Conservation (phyloP, 768 basidiomycete species). For the Auriculariales sp. region DNA sequence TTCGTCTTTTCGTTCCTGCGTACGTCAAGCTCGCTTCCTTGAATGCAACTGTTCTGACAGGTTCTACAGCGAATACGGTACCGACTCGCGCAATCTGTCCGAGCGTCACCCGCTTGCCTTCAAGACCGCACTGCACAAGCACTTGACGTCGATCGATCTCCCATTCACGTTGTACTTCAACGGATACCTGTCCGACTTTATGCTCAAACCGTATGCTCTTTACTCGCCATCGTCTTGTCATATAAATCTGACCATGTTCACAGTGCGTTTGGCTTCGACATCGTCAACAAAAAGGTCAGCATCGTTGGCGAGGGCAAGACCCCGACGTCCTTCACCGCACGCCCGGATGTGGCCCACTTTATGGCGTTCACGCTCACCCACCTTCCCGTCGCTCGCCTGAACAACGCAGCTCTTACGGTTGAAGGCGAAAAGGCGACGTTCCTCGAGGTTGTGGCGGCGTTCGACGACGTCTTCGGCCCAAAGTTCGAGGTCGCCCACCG, state of each 20-base stretch:
- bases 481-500: neutral
- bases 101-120: neutral
- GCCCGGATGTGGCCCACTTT: neutral
- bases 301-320: no score
- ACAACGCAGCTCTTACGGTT: neutral
- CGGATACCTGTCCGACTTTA: neutral
- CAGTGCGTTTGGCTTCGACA: neutral
- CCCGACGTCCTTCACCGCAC: no score
- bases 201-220: neutral
- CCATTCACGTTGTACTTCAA: neutral
- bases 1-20: constrained; percentile 6
- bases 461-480: neutral
- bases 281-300: no score
- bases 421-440: neutral
- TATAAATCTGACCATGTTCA: neutral
- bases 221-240: neutral
- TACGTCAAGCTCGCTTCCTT: neutral
- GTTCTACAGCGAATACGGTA: neutral
- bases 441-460: neutral
- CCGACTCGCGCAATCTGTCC: neutral
- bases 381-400: neutral
- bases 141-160: neutral
- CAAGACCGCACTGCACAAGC: neutral
- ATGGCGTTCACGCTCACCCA: neutral
- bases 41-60: neutral